Evolutionary conservation across 176 grass and related monocot species (phyloP), one percentile per base, ranked within the genome.

Genomic region (sorghum (Sorghum bicolor)): DNA sequence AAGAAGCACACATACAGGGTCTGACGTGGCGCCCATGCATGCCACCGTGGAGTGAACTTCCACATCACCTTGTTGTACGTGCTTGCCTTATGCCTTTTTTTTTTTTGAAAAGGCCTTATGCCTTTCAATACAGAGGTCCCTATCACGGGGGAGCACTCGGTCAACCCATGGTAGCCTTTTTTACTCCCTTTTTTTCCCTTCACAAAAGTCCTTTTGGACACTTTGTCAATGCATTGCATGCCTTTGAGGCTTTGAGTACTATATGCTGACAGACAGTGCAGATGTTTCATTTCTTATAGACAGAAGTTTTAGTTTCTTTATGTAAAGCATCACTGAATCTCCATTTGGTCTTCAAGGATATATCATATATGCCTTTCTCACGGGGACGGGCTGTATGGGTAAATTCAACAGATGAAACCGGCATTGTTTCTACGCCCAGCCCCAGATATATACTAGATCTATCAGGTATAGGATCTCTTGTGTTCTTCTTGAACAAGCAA

Each of bases 401-500:
- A 28, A 28, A 47, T 14, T 6, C 6, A 45, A 72, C 70, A 45
- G 26, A 45, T 9, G 6, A 28, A 47, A 50, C 43, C 41, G 16
- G 43, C 43, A 74, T 43, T 43, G 39, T 29, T 43, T 40, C 36
- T 38, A 70, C 37, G 14, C 9, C 39, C 39, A 40, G 10, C 39
- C 22, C n/a, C 8, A 41, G 58, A 73, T 14, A 43, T 38, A n/a
- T n/a, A n/a, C n/a, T n/a, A n/a, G n/a, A n/a, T 62, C 25, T 45
- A 84, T 68, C 82, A 75, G 26, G 69, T 6, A 22, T 69, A 37
- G 22, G 69, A 75, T 80, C 69, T n/a, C 24, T 45, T 67, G 63
- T 80, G 75, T 24, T 26, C 44, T 68, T 61, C 76, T 89, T 31
- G n/a, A 89, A 75, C 30, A 60, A 68, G 47, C 20, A 84, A 85